Percentiles rank a stretch among this genome's conserved stretches.
phyloP scores from a whole-genome alignment of 805 yeast species.

The Candida ipomoeae region DNA sequence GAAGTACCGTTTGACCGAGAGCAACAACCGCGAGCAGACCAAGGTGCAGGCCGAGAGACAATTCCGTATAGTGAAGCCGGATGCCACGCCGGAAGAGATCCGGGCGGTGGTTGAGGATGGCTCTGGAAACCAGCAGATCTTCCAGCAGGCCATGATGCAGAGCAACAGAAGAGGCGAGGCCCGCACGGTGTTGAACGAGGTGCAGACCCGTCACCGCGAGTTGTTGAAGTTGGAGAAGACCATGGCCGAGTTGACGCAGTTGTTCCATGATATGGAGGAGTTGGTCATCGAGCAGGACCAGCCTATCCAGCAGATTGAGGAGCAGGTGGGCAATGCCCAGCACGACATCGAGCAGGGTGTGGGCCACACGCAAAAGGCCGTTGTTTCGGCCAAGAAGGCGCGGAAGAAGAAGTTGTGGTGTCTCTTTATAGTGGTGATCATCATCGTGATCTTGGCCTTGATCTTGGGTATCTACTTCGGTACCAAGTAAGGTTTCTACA shows the following conservation, averaged over 20 bases:
- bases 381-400: constrained; percentile 79
- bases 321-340: constrained; percentile 78
- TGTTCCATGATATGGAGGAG: constrained; percentile 94
- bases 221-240: constrained; percentile 91
- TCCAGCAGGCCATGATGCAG: constrained; percentile 86
- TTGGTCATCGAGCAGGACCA: constrained; percentile 94
- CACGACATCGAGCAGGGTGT: constrained; percentile 90
- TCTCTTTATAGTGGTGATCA: constrained; percentile 55
- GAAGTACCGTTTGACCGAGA: constrained; percentile 81
- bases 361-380: constrained; percentile 89
- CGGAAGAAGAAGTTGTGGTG: constrained; percentile 91
- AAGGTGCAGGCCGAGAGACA: constrained; percentile 89
- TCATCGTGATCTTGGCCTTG: constrained; percentile 61
- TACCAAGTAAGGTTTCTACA: constrained; percentile 9
- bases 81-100: constrained; percentile 79
- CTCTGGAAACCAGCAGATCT: constrained; percentile 82
- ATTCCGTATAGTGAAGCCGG: constrained; percentile 83
- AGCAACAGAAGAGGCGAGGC: constrained; percentile 93
- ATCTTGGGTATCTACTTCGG: constrained; percentile 63
- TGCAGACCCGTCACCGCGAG: constrained; percentile 93
- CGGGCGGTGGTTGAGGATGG: constrained; percentile 76
- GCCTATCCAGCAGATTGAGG: constrained; percentile 75
- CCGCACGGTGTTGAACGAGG: constrained; percentile 90
- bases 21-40: constrained; percentile 77
- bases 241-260: constrained; percentile 91